A percentile compares a stretch with the other conserved stretches of the same genome.
These are phyloP conservation scores for maize (Zea mays) DNA, from an alignment of 176 grass and related monocot species.

Conservation along the genomic window DNA sequence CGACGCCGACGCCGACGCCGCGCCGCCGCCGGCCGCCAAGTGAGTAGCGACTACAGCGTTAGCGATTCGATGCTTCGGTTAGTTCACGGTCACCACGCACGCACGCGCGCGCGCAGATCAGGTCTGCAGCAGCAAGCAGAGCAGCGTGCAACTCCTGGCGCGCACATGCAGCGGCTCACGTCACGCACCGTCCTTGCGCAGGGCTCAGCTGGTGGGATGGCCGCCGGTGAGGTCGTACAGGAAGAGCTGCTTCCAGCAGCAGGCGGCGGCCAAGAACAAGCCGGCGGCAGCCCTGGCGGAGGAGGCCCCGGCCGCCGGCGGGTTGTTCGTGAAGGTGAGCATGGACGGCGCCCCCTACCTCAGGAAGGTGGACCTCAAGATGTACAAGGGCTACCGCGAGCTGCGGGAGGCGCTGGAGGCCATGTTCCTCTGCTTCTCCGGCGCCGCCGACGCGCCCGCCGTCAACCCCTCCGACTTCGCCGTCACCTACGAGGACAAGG, in stretches of 20 bases:
- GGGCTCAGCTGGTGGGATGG: slow-evolving; percentile 91
- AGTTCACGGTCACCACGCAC: not conserved
- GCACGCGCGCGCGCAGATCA: too few species aligned
- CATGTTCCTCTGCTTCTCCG: slow-evolving; percentile 82
- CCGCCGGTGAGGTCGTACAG: slow-evolving; percentile 83
- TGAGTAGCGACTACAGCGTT: not conserved
- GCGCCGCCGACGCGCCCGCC: slow-evolving; percentile 7
- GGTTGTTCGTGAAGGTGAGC: slow-evolving; percentile 83
- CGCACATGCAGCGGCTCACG: not conserved
- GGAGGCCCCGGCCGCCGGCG: not conserved
- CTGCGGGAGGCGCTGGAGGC: slow-evolving; percentile 74
- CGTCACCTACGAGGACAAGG: slow-evolving; percentile 80
- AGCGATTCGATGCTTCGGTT: not conserved
- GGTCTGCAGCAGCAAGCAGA: not conserved
- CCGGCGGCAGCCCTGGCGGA: not conserved
- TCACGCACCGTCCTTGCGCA: slow-evolving; percentile 1
- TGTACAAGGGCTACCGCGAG: slow-evolving; percentile 82
- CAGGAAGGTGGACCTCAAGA: slow-evolving; percentile 77
- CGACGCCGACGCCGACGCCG: not conserved
- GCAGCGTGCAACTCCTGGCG: not conserved
- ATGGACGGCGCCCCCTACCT: slow-evolving; percentile 90
- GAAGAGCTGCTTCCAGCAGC: slow-evolving; percentile 77
- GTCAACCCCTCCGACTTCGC: slow-evolving; percentile 44
- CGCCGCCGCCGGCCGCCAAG: slow-evolving; percentile 46
- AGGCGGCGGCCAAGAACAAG: slow-evolving; percentile 34